phyloP scores from a whole-genome alignment of 768 basidiomycete species.

The Naganishia vaughanmartiniae region DNA sequence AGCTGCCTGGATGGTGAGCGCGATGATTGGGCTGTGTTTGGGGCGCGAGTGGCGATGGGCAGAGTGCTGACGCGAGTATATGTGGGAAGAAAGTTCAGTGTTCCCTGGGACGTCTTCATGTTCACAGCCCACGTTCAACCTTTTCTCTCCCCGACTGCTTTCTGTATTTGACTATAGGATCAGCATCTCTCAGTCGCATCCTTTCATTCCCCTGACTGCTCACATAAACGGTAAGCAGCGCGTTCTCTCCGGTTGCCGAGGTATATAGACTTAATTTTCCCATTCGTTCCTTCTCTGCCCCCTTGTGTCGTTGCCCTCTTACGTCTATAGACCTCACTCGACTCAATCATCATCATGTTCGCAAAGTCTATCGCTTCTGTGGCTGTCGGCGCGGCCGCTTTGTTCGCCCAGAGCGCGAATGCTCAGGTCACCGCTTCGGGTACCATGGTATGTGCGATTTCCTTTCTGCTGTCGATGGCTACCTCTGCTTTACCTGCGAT shows the following conservation, averaged over 20 bases:
- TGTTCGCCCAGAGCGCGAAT: constrained; percentile 32
- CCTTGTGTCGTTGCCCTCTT: background rate
- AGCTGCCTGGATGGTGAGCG: too few relatives aligned
- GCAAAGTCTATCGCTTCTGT: constrained; percentile 33
- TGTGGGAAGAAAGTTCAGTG: background rate
- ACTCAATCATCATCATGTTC: constrained; percentile 24
- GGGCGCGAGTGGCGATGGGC: background rate
- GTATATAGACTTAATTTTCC: background rate
- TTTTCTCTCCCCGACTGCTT: background rate
- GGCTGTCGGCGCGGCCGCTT: constrained; percentile 31
- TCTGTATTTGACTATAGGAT: background rate
- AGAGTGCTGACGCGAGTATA: background rate
- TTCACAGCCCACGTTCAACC: background rate
- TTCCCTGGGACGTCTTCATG: background rate
- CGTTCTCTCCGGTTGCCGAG: background rate
- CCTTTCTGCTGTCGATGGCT: background rate
- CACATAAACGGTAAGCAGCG: constrained; percentile 1
- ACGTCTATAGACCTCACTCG: constrained; percentile 4
- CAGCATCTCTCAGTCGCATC: background rate
- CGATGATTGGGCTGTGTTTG: constrained; percentile 4
- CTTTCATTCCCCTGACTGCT: background rate
- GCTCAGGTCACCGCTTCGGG: constrained; percentile 51
- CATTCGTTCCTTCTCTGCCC: background rate
- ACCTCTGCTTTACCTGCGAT: too few relatives aligned
- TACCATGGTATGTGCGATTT: constrained; percentile 30